Conservation (phyloP, 2,329 filamentous ascomycete genomes). For the Fusarium sp. region DNA sequence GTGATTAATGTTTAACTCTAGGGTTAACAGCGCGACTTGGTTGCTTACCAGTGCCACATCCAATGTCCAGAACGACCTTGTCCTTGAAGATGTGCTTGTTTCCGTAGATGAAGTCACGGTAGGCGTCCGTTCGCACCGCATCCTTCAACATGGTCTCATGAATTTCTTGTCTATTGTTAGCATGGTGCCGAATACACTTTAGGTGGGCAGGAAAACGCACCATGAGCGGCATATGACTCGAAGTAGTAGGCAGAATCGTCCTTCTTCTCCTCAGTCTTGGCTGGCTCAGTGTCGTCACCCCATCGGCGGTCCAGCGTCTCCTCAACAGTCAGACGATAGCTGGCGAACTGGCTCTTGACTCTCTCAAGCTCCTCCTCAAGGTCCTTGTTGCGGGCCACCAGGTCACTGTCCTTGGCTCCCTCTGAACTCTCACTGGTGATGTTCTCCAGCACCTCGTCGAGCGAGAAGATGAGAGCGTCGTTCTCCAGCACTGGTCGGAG, state of each 20-base stretch:
- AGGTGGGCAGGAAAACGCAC: conserved; percentile 57
- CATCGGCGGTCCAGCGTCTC: conserved; percentile 75
- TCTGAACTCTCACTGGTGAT: conserved; percentile 56
- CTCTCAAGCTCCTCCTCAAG: conserved; percentile 72
- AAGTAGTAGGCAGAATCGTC: conserved; percentile 61
- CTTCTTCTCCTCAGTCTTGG: conserved; percentile 44
- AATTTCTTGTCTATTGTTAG: conserved; percentile 69
- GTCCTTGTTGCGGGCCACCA: conserved; percentile 63
- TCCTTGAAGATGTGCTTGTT: conserved; percentile 89
- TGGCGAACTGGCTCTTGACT: conserved; percentile 71
- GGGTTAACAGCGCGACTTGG: too few species aligned
- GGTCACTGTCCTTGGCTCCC: conserved; percentile 47
- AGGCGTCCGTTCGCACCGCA: conserved; percentile 86
- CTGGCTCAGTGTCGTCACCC: conserved; percentile 63
- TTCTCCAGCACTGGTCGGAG: conserved; percentile 88
- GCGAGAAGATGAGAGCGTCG: conserved; percentile 86
- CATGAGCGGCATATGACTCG: conserved; percentile 72
- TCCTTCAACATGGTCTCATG: conserved; percentile 98
- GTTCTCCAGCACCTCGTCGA: conserved; percentile 77
- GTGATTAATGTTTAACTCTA: too few species aligned
- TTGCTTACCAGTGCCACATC: conserved; percentile 78
- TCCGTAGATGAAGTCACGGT: conserved; percentile 93
- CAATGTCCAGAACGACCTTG: conserved; percentile 91
- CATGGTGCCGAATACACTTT: not conserved
- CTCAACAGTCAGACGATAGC: conserved; percentile 74